Percentiles rank a stretch among this genome's conserved stretches.
Conservation (phyloP, 2,329 filamentous ascomycete genomes). For the Sporothrix globosa region DNA sequence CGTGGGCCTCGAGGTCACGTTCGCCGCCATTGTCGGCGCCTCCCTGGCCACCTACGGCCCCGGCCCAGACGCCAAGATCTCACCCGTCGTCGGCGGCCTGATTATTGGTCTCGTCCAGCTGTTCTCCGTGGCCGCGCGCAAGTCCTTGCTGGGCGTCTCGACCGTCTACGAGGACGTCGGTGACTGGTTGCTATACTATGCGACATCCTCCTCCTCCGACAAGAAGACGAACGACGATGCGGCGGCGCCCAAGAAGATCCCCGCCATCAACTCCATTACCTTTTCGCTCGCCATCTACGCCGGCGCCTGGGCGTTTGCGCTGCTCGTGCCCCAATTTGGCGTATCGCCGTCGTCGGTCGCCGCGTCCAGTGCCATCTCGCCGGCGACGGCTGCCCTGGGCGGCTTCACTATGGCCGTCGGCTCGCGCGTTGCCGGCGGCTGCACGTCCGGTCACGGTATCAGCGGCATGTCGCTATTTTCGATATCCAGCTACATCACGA, state of each 20-base stretch:
- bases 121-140: constrained; percentile 57
- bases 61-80: constrained; percentile 43
- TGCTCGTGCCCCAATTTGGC: constrained; percentile 28
- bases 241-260: constrained; percentile 22
- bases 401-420: constrained; percentile 63
- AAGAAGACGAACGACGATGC: background rate
- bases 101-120: constrained; percentile 63
- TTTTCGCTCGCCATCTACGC: constrained; percentile 43
- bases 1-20: constrained; percentile 50
- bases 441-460: constrained; percentile 70
- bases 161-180: constrained; percentile 64
- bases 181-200: constrained; percentile 51
- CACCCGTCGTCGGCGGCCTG: constrained; percentile 59
- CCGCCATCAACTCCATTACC: constrained; percentile 40
- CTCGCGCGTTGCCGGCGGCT: constrained; percentile 65
- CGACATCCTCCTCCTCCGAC: background rate
- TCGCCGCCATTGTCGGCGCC: constrained; percentile 48
- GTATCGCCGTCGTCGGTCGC: constrained; percentile 32
- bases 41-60: constrained; percentile 41
- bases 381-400: constrained; percentile 52
- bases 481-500: constrained; percentile 64
- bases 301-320: constrained; percentile 28
- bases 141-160: constrained; percentile 63
- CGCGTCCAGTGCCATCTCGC: constrained; percentile 41
- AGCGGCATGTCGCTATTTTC: constrained; percentile 67